These are phyloP conservation scores for Hamamelis virginiana DNA, from an alignment of 164 flowering plant genomes.

Conservation along the genomic window DNA sequence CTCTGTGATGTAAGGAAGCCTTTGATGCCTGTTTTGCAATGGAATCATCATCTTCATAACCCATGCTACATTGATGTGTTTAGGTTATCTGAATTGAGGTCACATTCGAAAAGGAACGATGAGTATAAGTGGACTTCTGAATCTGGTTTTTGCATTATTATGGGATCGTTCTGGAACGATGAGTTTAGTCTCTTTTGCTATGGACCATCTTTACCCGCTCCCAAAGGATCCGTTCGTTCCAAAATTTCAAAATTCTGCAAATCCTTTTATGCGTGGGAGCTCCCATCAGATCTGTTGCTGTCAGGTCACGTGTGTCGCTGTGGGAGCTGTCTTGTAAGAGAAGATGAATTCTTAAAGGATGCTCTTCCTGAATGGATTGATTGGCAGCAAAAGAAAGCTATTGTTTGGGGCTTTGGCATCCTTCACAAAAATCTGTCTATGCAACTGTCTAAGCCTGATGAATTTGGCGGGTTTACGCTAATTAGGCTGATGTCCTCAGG, in stretches of 20 bases:
- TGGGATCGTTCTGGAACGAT: constrained; percentile 76
- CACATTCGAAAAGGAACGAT: constrained; percentile 26
- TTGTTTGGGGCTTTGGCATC: constrained; percentile 67
- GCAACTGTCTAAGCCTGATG: constrained; percentile 19
- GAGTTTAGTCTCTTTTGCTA: constrained; percentile 71
- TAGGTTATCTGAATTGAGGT: constrained; percentile 61
- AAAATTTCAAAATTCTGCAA: constrained; percentile 27
- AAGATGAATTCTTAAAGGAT: constrained; percentile 44
- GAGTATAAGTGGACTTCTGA: constrained; percentile 43
- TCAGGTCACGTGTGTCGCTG: constrained; percentile 43
- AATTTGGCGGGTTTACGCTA: constrained; percentile 60
- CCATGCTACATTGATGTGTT: constrained; percentile 51
- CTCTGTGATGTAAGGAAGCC: constrained; percentile 76
- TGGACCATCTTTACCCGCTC: constrained; percentile 47
- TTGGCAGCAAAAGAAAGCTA: constrained; percentile 59
- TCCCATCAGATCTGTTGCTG: constrained; percentile 56
- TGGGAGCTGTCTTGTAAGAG: constrained; percentile 59
- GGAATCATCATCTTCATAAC: constrained; percentile 61
- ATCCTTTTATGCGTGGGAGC: constrained; percentile 71
- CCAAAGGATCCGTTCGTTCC: constrained; percentile 27
- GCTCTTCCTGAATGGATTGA: constrained; percentile 55
- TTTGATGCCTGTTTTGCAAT: constrained; percentile 58
- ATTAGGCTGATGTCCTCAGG: constrained; percentile 71
- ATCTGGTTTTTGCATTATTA: constrained; percentile 54
- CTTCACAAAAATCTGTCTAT: constrained; percentile 33